Evolutionary conservation across 805 yeast genomes (phyloP).

Genomic region (Myxozyma udenii): DNA sequence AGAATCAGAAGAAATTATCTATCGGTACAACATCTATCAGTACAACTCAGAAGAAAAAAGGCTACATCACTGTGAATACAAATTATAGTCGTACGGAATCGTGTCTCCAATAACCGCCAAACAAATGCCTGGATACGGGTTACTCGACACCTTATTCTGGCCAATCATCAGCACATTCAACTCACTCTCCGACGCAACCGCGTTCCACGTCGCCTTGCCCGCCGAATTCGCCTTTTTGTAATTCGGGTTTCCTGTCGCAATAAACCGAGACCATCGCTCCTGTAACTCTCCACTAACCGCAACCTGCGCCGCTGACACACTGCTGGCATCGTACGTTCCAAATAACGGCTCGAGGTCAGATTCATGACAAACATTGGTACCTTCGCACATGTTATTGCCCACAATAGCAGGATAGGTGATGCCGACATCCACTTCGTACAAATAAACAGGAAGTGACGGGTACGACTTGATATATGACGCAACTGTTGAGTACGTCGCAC

Average conservation of each 20-base stretch:
- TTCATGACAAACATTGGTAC: slow-evolving; percentile 34
- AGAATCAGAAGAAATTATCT: no score
- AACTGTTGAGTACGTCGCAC: slow-evolving; percentile 30
- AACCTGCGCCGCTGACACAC: slow-evolving; percentile 26
- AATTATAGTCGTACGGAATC: slow-evolving; percentile 22
- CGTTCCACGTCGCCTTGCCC: slow-evolving; percentile 26
- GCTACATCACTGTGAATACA: slow-evolving; percentile 16
- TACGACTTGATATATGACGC: slow-evolving; percentile 19
- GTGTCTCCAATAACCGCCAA: slow-evolving; percentile 8
- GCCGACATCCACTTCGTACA: slow-evolving; percentile 33
- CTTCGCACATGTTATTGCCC: slow-evolving; percentile 26
- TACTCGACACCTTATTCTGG: neutral
- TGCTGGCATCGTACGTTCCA: slow-evolving; percentile 31
- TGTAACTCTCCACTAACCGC: slow-evolving; percentile 31
- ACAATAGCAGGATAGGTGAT: slow-evolving; percentile 30
- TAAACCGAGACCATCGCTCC: slow-evolving; percentile 34
- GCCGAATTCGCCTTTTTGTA: neutral
- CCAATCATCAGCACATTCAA: slow-evolving; percentile 16
- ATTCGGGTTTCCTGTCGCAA: slow-evolving; percentile 33
- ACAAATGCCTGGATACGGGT: slow-evolving; percentile 7
- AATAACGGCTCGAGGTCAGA: slow-evolving; percentile 35
- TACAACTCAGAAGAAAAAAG: neutral
- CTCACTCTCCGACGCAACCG: slow-evolving; percentile 4
- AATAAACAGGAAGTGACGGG: slow-evolving; percentile 21
- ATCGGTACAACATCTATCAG: neutral